phyloP scores from a whole-genome alignment of 2,329 filamentous ascomycete genomes.

The Colletotrichum cuscutae region DNA sequence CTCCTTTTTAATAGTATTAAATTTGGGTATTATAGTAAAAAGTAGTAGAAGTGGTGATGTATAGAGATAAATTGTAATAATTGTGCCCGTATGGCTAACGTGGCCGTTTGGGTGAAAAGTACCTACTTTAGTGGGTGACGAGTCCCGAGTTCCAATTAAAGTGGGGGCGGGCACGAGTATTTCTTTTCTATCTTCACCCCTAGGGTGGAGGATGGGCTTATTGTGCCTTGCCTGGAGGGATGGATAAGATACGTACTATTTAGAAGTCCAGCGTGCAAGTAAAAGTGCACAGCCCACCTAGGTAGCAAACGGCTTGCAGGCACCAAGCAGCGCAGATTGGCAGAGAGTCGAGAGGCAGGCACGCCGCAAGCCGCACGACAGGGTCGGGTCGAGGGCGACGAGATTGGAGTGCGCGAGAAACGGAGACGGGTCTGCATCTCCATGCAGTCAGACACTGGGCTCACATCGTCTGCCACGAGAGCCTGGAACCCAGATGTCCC shows the following conservation, averaged over 20 bases:
- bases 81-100: no score
- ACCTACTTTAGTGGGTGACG: no score
- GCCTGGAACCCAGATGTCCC: neutral
- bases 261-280: neutral
- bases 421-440: neutral
- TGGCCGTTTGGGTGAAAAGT: no score
- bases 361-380: neutral
- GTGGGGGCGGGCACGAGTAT: no score
- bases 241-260: conserved; percentile 4
- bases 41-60: no score
- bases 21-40: no score
- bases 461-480: no score
- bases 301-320: neutral
- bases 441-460: neutral
- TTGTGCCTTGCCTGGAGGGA: neutral
- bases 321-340: conserved; percentile 1
- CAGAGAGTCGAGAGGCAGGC: neutral
- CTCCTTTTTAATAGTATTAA: no score
- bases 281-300: conserved; percentile 19
- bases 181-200: neutral
- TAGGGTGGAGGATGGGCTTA: neutral
- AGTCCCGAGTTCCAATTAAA: no score
- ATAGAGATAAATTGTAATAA: no score
- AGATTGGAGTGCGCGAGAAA: neutral
- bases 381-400: neutral